A percentile compares a stretch with the other conserved stretches of the same genome.
These are phyloP conservation scores for Colletotrichum sp. DNA, from an alignment of 2,329 filamentous ascomycete genomes.

Conservation along the genomic window DNA sequence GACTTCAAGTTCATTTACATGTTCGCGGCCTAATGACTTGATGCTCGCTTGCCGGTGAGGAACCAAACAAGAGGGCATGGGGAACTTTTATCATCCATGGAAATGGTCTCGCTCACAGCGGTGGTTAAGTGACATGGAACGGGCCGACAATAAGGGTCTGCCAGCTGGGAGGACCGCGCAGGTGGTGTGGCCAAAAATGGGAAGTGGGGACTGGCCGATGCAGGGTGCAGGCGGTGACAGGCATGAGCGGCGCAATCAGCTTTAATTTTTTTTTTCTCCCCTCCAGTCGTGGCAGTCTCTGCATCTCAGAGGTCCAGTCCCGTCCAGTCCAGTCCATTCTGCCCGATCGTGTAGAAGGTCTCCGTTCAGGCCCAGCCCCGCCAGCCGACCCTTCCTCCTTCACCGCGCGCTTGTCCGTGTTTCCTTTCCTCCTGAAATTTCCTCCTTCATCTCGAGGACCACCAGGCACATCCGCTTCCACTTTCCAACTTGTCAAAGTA, in stretches of 20 bases:
- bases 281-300: background rate
- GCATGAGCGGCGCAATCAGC: conserved; percentile 18
- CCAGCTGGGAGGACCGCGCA: background rate
- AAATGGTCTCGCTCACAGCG: background rate
- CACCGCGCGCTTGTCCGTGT: conserved; percentile 14
- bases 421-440: conserved; percentile 12
- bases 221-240: conserved; percentile 21
- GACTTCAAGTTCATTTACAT: background rate
- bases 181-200: background rate
- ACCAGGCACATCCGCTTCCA: background rate
- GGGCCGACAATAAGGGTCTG: conserved; percentile 15
- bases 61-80: background rate
- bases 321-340: background rate
- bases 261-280: conserved; percentile 11
- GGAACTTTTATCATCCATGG: background rate
- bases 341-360: conserved; percentile 18
- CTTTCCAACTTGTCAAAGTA: background rate
- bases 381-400: conserved; percentile 10
- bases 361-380: conserved; percentile 10
- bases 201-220: background rate
- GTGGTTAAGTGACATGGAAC: background rate
- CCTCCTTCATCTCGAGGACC: background rate
- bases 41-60: background rate
- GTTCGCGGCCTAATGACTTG: background rate
- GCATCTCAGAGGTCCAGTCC: background rate